Percentiles rank a stretch among this genome's conserved stretches.
Conservation (phyloP, 768 basidiomycete species). For the Boletus subparvulus region DNA sequence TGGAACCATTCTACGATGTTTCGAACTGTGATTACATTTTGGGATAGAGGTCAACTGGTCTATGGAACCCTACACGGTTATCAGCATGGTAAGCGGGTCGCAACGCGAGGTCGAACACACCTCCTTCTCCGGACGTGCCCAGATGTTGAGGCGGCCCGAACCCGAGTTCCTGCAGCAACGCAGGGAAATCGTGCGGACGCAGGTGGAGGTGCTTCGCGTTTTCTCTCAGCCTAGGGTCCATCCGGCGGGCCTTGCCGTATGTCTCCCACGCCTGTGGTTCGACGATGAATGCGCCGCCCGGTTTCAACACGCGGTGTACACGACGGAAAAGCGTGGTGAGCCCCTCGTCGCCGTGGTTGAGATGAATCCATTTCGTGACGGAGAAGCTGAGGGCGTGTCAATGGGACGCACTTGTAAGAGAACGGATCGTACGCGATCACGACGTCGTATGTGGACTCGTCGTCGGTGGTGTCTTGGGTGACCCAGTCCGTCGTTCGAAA, state of each 20-base stretch:
- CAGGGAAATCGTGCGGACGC: conserved; percentile 63
- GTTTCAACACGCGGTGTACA: conserved; percentile 53
- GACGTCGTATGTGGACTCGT: conserved; percentile 63
- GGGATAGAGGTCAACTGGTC: conserved; percentile 59
- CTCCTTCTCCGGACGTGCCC: conserved; percentile 63
- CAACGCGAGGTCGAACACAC: conserved; percentile 36
- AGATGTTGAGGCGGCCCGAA: conserved; percentile 51
- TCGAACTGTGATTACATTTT: conserved; percentile 33
- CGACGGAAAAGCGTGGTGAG: conserved; percentile 66
- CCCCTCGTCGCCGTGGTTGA: conserved; percentile 76
- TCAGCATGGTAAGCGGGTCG: neutral
- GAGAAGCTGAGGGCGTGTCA: conserved; percentile 49
- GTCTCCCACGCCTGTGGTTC: conserved; percentile 87
- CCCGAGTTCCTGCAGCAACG: conserved; percentile 56
- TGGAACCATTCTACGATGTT: too few species aligned
- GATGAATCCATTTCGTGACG: conserved; percentile 89
- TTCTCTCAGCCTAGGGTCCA: conserved; percentile 62
- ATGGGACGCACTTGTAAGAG: neutral
- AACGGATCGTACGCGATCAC: conserved; percentile 64
- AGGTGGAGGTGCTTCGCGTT: conserved; percentile 55
- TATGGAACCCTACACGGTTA: conserved; percentile 17
- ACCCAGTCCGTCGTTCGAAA: conserved; percentile 80
- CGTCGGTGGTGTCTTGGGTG: conserved; percentile 52
- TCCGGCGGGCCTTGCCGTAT: conserved; percentile 74
- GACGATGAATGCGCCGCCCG: conserved; percentile 68